phyloP scores from a whole-genome alignment of 176 grass and related monocot species.

The Carex pumila region DNA sequence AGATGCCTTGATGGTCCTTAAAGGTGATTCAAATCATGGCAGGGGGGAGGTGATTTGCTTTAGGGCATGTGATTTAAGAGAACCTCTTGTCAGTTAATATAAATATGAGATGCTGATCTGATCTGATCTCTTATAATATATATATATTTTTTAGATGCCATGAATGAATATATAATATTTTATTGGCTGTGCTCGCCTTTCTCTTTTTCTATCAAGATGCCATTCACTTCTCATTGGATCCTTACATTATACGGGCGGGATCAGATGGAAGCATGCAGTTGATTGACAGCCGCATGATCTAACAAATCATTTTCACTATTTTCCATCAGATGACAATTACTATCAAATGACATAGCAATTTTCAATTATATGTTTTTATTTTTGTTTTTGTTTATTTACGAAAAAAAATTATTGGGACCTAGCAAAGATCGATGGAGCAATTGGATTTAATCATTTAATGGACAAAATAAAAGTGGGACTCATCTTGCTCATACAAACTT shows the following conservation, averaged over 20 bases:
- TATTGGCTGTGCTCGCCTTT: not conserved
- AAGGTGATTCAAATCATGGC: conserved; percentile 29
- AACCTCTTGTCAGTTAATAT: conserved; percentile 21
- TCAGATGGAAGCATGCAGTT: not conserved
- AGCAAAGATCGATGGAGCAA: not conserved
- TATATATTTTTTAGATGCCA: not conserved
- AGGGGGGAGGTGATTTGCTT: conserved; percentile 12
- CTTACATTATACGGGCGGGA: not conserved
- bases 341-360: not conserved
- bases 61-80: conserved; percentile 31
- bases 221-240: not conserved
- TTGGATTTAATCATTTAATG: not conserved
- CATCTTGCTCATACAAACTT: not conserved
- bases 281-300: not conserved
- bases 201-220: not conserved
- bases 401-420: not conserved
- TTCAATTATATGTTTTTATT: not conserved
- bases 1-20: conserved; percentile 19
- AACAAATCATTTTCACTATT: not conserved
- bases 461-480: not conserved
- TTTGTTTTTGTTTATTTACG: too few relatives aligned
- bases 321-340: not conserved
- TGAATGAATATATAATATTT: not conserved
- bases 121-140: not conserved
- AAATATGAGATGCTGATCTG: conserved; percentile 18